These are phyloP conservation scores for Paecilomyces sp. DNA, from an alignment of 2,329 filamentous ascomycete genomes.

Conservation along the genomic window DNA sequence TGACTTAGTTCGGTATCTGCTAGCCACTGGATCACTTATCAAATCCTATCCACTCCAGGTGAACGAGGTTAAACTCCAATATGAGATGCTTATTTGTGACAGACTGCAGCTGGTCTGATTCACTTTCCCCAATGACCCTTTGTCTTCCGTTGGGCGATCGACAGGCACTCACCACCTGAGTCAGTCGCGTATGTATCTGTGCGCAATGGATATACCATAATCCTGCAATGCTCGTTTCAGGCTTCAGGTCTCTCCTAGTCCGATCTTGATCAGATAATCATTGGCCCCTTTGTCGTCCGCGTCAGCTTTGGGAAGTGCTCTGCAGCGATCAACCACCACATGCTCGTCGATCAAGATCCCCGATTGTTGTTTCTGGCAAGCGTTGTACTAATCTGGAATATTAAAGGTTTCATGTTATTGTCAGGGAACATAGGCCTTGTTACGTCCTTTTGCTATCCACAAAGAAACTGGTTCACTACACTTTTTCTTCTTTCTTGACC, in stretches of 20 bases:
- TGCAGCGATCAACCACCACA: neutral
- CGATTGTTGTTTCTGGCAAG: neutral
- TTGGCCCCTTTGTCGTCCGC: neutral
- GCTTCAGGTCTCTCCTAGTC: neutral
- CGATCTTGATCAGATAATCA: neutral
- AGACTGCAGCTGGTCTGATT: neutral
- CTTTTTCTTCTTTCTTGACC: neutral
- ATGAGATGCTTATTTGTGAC: neutral
- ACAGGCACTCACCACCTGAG: neutral
- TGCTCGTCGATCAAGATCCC: neutral
- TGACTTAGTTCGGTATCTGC: neutral
- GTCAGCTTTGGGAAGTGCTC: neutral
- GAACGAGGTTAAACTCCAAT: neutral
- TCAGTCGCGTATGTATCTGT: neutral
- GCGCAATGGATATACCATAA: neutral
- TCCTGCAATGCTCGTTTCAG: neutral
- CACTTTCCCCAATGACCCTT: neutral
- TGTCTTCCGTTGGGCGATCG: neutral
- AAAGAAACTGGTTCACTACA: neutral
- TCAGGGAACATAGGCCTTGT: neutral
- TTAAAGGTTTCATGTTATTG: neutral
- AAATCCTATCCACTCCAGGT: neutral
- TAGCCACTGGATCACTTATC: neutral
- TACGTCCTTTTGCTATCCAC: neutral
- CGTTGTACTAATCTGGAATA: neutral